Conservation (phyloP, 169 alveolate species). For the Eimeria mitis region DNA sequence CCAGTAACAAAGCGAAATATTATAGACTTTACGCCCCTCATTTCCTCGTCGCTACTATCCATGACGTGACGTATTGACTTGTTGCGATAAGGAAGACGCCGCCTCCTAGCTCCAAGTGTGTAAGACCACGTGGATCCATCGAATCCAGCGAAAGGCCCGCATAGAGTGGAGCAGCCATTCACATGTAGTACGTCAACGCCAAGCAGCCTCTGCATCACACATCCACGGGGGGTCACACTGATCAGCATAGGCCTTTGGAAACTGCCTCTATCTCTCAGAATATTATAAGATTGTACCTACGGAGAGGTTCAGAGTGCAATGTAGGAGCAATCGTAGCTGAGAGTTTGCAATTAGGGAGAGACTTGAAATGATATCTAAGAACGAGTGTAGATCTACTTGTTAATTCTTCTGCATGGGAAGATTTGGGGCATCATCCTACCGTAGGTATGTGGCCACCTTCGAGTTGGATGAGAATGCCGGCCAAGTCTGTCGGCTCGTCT, state of each 20-base stretch:
- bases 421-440: background rate
- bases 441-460: conserved; percentile 18
- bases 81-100: background rate
- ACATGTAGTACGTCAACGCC: conserved; percentile 18
- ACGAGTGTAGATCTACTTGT: background rate
- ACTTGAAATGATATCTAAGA: background rate
- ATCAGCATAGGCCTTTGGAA: background rate
- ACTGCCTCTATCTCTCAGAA: background rate
- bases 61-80: background rate
- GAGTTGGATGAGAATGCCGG: conserved; percentile 28
- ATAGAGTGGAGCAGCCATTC: background rate
- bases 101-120: background rate
- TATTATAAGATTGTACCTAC: background rate
- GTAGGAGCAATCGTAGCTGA: background rate
- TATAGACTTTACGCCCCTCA: background rate
- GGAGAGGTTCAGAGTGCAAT: background rate
- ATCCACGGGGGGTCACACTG: background rate
- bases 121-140: conserved; percentile 22
- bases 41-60: background rate
- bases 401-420: background rate
- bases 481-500: conserved; percentile 7
- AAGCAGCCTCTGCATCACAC: background rate
- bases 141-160: background rate
- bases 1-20: conserved; percentile 25
- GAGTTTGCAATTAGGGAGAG: background rate